Evolutionary conservation across 352 stramenopile species (phyloP), one percentile per base, ranked within the genome.

Genomic region (Lagenidium sp.): DNA sequence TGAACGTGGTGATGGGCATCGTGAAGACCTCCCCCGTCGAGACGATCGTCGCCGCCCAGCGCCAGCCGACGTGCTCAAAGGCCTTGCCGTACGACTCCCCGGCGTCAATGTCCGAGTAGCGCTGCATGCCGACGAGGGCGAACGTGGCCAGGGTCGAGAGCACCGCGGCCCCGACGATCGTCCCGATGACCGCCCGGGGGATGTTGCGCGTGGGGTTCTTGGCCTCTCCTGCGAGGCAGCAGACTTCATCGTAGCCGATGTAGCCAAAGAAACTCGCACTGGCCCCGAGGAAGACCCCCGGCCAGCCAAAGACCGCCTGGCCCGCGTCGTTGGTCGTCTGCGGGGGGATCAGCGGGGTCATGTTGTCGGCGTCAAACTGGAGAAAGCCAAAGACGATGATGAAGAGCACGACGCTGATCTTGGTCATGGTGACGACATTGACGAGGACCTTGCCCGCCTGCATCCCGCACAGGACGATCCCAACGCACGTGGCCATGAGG

Each of bases 191-290:
- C 0, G 85, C 83, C 10, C 76, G 63, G 0, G 93, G 91, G 32
- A 97, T 88, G 49, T 92, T 94, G 21, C 57, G 65, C 3, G 70
- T 73, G 13, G 86, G 83, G 60, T 96, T 68, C 53, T 87, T 93
- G 1, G 85, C 72, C 47, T 96, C 86, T 0, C 74, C 84, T 0
- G 90, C 87, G 12, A 98, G 54, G 42, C 92, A 98, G 58, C 89
- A 97, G 3, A 99, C 83, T 61, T 98, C 94, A 60, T 99, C 80
- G 57, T 96, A 99, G 12, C 95, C 95, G 44, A 99, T 82, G 58
- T 97, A 98, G 3, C 94, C 94, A 58, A 97, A 98, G 53, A 98
- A 98, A 30, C 83, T 96, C 24, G 86, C 86, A 23, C 87, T 95
- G 0, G 88, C 82, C 1, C 94, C 93, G 13, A 90, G 57, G 16